phyloP scores from a whole-genome alignment of 352 stramenopile species.

The Pythium scleroteichum region DNA sequence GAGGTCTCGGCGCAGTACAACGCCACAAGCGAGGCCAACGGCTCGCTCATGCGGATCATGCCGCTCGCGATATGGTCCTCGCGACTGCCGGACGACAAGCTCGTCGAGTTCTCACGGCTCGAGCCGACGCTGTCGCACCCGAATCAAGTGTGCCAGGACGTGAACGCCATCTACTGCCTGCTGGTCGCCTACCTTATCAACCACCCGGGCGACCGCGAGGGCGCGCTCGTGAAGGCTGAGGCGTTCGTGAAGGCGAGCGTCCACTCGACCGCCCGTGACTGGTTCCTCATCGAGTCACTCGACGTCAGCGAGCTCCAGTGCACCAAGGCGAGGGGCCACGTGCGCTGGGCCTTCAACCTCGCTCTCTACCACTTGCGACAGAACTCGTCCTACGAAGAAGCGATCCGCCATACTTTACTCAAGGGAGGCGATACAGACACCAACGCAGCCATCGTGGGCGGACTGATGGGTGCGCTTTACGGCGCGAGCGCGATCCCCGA shows the following conservation, averaged over 20 bases:
- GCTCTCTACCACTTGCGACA: constrained; percentile 46
- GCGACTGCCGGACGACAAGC: constrained; percentile 28
- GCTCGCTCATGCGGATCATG: constrained; percentile 53
- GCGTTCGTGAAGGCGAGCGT: constrained; percentile 35
- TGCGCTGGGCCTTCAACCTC: constrained; percentile 53
- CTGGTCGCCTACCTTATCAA: constrained; percentile 49
- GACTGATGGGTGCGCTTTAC: constrained; percentile 50
- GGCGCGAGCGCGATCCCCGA: constrained; percentile 39
- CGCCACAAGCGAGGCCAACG: constrained; percentile 46
- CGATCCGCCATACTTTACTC: constrained; percentile 49
- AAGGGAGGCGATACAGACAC: constrained; percentile 63
- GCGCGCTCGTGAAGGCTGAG: constrained; percentile 39
- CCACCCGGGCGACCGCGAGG: constrained; percentile 34
- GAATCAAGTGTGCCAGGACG: constrained; percentile 54
- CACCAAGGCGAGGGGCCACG: constrained; percentile 37
- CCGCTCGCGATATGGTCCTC: constrained; percentile 47
- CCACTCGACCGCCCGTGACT: constrained; percentile 33
- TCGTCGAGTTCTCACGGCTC: constrained; percentile 31
- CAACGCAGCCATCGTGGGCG: constrained; percentile 59
- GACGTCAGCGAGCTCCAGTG: constrained; percentile 38
- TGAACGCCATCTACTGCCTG: constrained; percentile 59
- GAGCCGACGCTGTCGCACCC: constrained; percentile 60
- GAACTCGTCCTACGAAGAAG: constrained; percentile 42
- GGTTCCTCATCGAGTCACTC: constrained; percentile 53
- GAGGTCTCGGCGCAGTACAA: constrained; percentile 29